phyloP scores from a whole-genome alignment of 2,329 filamentous ascomycete species.

The Cladosporium oxysporum region DNA sequence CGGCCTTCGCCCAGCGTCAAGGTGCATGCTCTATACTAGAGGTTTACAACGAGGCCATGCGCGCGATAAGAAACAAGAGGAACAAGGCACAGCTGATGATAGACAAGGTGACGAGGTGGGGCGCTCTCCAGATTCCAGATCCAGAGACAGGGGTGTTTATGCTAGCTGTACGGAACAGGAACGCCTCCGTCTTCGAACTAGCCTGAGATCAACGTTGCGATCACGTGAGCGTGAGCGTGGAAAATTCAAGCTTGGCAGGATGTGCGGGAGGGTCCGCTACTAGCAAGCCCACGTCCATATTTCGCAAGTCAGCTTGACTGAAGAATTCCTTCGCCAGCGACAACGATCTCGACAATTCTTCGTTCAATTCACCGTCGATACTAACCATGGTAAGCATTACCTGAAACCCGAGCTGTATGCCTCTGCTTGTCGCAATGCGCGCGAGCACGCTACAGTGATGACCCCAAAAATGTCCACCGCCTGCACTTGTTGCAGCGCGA shows the following conservation, averaged over 20 bases:
- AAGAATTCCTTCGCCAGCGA: constrained; percentile 19
- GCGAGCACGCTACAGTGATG: constrained; percentile 22
- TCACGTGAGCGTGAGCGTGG: neutral
- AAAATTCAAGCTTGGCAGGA: no score
- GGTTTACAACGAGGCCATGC: neutral
- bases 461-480: constrained; percentile 23
- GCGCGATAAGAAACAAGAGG: neutral
- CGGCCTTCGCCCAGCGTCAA: constrained; percentile 15
- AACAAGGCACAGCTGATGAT: neutral
- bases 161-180: neutral
- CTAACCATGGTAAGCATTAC: constrained; percentile 28
- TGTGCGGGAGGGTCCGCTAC: no score
- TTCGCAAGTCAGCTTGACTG: constrained; percentile 10
- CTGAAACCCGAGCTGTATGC: constrained; percentile 24
- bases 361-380: constrained; percentile 19
- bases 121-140: neutral
- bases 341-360: constrained; percentile 20
- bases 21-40: constrained; percentile 15
- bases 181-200: neutral
- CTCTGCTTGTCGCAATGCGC: constrained; percentile 24
- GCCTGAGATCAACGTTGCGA: neutral
- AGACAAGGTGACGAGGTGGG: constrained; percentile 4
- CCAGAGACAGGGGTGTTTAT: neutral
- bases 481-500: constrained; percentile 24
- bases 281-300: no score